Base-by-base conservation (phyloP, 2,329 filamentous ascomycete species). In the Chaetomiaceae sp. region DNA sequence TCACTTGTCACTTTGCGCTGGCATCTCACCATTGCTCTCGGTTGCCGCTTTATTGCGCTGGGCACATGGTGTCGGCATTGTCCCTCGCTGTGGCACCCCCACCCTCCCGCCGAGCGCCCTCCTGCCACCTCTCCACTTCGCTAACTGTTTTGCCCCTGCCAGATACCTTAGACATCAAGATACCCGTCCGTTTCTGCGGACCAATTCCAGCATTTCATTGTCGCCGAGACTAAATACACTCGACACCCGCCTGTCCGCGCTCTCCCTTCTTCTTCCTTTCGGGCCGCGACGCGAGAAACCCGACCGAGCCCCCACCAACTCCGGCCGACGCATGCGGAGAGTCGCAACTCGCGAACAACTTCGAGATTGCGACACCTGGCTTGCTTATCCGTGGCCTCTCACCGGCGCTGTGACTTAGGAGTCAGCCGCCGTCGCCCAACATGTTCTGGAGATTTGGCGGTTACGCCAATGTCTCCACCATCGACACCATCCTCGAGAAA, bases 361-460 rank as follows among this genome's bases (percentile, higher is more conserved):
- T 29, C 37, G 29, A 9, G 29, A 12, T 37, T 17, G 23, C 48
- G 33, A 38, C 12, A 46, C 19, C 23, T 36, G 47, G 31, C 20
- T 29, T 47, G 43, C 17, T 37, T 44, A 40, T 29, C 52, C 39
- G 39, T 31, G 36, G 48, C 37, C 34, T 9, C 42, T 46, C 27
- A 25, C 55, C 57, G 62, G 62, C 55, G 65, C 67, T 51, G 61
- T 67, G 57, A 65, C 61, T 50, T 66, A 65, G 54, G 58, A 52
- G 44, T 17, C 23, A 40, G 43, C 53, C 11, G 34, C 12, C 50
- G 34, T 65, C 65, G 69, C 68, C 85, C 61, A 92, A 73, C 78
- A 99, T 99, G 94, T 99, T 99, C 75, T 99, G 94, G 94, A 88
- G 92, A 75, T 99, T 97, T 81, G 92, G 94, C 81, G 91, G 91